Percentiles rank a stretch among this genome's conserved stretches.
Conservation (phyloP, 2,329 filamentous ascomycete species). For the Colletotrichum chlorophyti region DNA sequence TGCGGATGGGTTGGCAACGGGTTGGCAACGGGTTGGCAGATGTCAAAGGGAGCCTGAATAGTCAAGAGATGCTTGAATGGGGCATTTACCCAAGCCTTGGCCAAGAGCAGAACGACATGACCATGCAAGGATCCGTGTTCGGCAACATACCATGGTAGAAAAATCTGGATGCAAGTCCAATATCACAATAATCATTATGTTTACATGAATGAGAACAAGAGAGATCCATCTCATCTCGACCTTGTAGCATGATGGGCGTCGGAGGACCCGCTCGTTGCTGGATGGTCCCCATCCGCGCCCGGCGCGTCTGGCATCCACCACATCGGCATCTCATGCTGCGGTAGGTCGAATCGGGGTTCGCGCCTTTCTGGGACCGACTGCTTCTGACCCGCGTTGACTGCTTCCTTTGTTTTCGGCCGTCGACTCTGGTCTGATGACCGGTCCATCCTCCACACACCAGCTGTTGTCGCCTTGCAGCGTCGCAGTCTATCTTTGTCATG, state of each 20-base stretch:
- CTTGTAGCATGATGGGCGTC: too few species aligned
- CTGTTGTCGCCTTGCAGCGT: conserved; percentile 13
- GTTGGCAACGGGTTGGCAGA: conserved; percentile 1
- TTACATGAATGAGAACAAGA: neutral
- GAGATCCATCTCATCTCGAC: too few species aligned
- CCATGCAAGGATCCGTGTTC: neutral
- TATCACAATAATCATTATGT: too few species aligned
- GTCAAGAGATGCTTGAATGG: neutral
- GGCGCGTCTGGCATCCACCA: neutral
- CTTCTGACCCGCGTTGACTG: too few species aligned
- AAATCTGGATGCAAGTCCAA: neutral
- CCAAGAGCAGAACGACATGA: neutral
- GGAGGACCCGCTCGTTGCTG: neutral
- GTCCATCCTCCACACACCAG: neutral
- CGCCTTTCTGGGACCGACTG: conserved; percentile 10
- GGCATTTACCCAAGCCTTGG: conserved; percentile 3
- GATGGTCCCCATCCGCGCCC: neutral
- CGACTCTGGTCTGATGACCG: conserved; percentile 4
- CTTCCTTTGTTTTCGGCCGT: neutral
- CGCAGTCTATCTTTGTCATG: neutral
- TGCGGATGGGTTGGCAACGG: conserved; percentile 21
- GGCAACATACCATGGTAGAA: too few species aligned
- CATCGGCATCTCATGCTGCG: too few species aligned
- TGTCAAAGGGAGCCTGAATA: neutral
- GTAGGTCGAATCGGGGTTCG: conserved; percentile 20